Percentiles rank a stretch among this genome's conserved stretches.
Conservation (phyloP, 1,139 yeast species). For the Keqinozyma sinolaborantium region DNA sequence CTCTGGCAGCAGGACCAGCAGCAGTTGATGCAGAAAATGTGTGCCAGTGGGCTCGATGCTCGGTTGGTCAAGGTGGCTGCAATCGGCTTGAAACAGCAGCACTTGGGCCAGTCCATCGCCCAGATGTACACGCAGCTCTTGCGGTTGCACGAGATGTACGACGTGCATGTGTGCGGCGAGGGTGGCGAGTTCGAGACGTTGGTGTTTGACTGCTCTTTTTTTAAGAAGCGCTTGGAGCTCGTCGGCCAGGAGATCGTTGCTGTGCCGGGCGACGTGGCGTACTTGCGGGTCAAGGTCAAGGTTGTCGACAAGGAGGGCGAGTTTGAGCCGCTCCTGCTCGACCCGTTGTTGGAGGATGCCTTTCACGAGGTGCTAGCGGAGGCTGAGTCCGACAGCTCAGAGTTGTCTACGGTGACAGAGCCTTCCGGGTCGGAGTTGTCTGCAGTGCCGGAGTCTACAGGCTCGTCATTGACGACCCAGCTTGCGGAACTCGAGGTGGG, state of each 20-base stretch:
- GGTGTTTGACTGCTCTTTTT: conserved; percentile 87
- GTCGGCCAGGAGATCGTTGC: conserved; percentile 37
- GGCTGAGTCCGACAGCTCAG: neutral
- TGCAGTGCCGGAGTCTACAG: neutral
- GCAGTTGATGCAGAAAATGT: conserved; percentile 81
- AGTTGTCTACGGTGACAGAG: no score
- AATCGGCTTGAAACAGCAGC: conserved; percentile 62
- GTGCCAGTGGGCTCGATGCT: conserved; percentile 71
- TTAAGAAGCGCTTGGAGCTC: conserved; percentile 52
- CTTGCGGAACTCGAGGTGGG: conserved; percentile 5
- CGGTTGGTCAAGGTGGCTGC: conserved; percentile 91
- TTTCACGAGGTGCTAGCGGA: conserved; percentile 22
- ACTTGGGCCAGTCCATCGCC: conserved; percentile 65
- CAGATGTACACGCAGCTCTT: conserved; percentile 59
- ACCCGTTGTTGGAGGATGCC: conserved; percentile 46
- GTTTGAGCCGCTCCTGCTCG: conserved; percentile 31
- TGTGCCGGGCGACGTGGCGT: conserved; percentile 59
- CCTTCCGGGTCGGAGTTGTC: neutral
- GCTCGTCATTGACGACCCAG: no score
- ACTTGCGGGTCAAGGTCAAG: conserved; percentile 47
- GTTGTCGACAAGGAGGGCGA: conserved; percentile 32
- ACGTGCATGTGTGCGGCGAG: conserved; percentile 94
- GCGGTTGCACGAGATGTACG: conserved; percentile 60
- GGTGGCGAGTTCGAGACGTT: conserved; percentile 97
- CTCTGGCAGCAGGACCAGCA: conserved; percentile 88